Percentiles rank a stretch among this genome's conserved stretches.
Evolutionary conservation across 495 filamentous ascomycete species (phyloP).

Genomic region (Poronia punctata): DNA sequence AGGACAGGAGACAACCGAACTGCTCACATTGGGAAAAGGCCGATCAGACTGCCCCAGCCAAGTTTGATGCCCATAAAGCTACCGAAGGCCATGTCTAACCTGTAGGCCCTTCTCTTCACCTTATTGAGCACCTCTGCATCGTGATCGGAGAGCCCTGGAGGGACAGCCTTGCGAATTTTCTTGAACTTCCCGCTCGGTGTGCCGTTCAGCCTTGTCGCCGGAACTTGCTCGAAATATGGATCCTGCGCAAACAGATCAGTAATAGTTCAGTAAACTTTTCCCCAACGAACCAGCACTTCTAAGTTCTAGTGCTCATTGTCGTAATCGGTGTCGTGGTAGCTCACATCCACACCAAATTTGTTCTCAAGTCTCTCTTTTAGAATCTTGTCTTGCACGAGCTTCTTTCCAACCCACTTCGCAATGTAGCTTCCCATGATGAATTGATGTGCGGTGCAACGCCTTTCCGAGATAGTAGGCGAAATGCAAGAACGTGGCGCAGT

Average conservation of each 20-base stretch:
- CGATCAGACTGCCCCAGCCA: constrained; percentile 79
- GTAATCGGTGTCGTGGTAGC: constrained; percentile 14
- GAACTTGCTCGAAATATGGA: constrained; percentile 68
- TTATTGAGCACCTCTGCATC: constrained; percentile 73
- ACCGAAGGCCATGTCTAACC: constrained; percentile 71
- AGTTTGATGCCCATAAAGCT: constrained; percentile 69
- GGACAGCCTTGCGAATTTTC: constrained; percentile 61
- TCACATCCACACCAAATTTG: constrained; percentile 61
- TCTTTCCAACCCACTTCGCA: constrained; percentile 34
- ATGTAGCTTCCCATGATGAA: constrained; percentile 40
- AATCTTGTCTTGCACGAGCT: constrained; percentile 57
- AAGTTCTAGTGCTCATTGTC: background rate
- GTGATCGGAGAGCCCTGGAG: constrained; percentile 65
- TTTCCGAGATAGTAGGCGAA: background rate
- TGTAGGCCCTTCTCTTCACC: constrained; percentile 74
- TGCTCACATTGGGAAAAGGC: constrained; percentile 68
- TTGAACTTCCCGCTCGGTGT: constrained; percentile 48
- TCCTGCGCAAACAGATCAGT: constrained; percentile 53
- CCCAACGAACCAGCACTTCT: too few relatives aligned
- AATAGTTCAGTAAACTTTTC: too few relatives aligned
- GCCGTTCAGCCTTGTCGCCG: constrained; percentile 58
- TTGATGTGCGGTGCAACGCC: constrained; percentile 3
- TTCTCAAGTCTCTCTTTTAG: constrained; percentile 59
- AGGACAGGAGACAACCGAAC: background rate
- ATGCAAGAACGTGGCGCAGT: too few relatives aligned